Base-by-base conservation (phyloP, 306 rosid species). In the Sechiopsis laciniata region DNA sequence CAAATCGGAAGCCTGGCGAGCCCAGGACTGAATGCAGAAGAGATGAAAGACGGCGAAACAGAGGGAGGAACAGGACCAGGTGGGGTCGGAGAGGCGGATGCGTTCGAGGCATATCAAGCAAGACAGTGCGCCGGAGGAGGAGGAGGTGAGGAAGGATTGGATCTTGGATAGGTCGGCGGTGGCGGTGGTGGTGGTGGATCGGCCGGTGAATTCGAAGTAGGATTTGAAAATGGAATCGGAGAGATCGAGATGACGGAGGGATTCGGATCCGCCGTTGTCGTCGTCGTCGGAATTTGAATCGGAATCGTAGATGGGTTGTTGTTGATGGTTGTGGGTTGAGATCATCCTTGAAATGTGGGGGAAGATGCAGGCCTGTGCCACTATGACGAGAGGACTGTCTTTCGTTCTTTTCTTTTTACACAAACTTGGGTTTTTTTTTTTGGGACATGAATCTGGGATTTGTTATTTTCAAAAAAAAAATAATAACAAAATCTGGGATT, bases 21-120 rank as follows among this genome's bases (percentile, higher is more conserved):
- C 92, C 98, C 98, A 94, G 80, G 88, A 83, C 68, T 94, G 98
- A 65, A 94, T 94, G 77, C 98, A 94, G 70, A 85, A 4, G 62
- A 94, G 97, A 79, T 94, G 98, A 84, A 94, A 90, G 72, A 90
- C 89, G 58, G 96, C 86, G 84, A 80, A 94, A 86, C 97, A 94
- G 75, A 94, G 87, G 29, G 97, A 86, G 74, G 80, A 53, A 82
- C 98, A 94, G 55, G 98, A 90, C 98, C 98, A 94, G 1, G 97
- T 89, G 32, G 95, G 97, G 11, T 94, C 92, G 53, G 87, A 72
- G 71, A 75, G 90, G 45, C 84, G 82, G 86, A 94, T 90, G 53
- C 97, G 97, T 46, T 94, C 98, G 53, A 94, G 96, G 83, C 98
- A 94, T 14, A 94, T 94, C 75, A 94, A 72, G 79, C 98, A 94